These are phyloP conservation scores for Apiospora saccharicola DNA, from an alignment of 2,329 filamentous ascomycete genomes.

Conservation along the genomic window DNA sequence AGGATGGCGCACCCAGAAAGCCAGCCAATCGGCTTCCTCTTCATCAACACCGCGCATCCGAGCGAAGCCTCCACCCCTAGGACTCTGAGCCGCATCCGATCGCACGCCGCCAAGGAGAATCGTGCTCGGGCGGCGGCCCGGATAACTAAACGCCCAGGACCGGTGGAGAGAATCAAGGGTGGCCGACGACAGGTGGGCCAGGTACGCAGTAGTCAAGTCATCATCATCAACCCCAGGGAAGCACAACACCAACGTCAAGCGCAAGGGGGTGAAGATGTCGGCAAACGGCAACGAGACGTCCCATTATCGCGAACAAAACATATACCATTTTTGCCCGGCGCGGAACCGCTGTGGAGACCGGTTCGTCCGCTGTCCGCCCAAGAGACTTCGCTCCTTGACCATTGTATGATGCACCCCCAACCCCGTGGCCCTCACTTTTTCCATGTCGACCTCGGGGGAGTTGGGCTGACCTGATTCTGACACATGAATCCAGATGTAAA, in stretches of 20 bases:
- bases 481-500: background rate
- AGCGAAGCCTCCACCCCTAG: background rate
- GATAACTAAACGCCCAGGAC: background rate
- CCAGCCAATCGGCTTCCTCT: background rate
- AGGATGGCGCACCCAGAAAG: background rate
- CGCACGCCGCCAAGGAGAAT: background rate
- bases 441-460: background rate
- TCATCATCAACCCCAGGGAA: background rate
- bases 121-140: background rate
- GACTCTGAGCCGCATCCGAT: background rate
- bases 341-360: background rate
- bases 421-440: background rate
- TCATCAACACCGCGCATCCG: constrained; percentile 4
- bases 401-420: background rate
- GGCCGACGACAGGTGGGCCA: no score
- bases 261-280: background rate
- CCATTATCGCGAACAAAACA: background rate
- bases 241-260: background rate
- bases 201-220: background rate
- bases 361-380: background rate
- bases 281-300: background rate
- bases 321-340: background rate
- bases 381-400: background rate
- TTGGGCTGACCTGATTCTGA: background rate
- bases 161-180: background rate